Conservation (phyloP, 2,329 filamentous ascomycete genomes). For the Pezicula neosporulosa region DNA sequence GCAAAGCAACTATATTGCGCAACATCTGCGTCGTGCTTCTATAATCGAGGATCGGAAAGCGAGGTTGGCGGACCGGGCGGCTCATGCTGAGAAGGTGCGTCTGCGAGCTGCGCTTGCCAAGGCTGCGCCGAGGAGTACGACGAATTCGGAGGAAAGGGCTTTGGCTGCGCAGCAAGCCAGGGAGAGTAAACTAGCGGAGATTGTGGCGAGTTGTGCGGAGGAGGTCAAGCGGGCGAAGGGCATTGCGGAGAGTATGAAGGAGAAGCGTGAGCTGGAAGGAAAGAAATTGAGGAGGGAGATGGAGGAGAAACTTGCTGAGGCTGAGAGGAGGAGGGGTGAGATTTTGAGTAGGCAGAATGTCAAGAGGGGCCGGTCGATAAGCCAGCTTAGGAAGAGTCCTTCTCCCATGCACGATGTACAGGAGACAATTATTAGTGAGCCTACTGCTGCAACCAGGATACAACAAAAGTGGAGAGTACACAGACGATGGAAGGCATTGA, state of each 20-base stretch:
- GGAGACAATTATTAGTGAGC: constrained; percentile 51
- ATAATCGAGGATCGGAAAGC: constrained; percentile 80
- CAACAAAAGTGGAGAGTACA: constrained; percentile 67
- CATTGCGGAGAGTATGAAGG: constrained; percentile 77
- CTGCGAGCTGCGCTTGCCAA: constrained; percentile 72
- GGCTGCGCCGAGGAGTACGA: constrained; percentile 60
- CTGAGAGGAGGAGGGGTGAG: constrained; percentile 67
- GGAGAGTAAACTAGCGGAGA: constrained; percentile 78
- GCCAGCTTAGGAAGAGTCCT: constrained; percentile 47
- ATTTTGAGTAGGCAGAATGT: constrained; percentile 50
- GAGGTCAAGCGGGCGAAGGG: constrained; percentile 81
- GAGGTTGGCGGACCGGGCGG: constrained; percentile 73
- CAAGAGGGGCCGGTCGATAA: constrained; percentile 51
- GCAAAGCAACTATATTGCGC: constrained; percentile 74
- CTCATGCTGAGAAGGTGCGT: constrained; percentile 80
- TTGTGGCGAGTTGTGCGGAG: constrained; percentile 76
- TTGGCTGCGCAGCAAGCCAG: constrained; percentile 74
- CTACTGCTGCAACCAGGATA: constrained; percentile 62
- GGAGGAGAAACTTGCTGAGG: constrained; percentile 76
- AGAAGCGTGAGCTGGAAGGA: constrained; percentile 73
- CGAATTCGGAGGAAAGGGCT: constrained; percentile 70
- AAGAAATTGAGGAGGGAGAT: constrained; percentile 68
- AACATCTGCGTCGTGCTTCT: constrained; percentile 74
- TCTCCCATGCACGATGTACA: constrained; percentile 45
- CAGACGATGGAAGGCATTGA: constrained; percentile 55